Conservation (phyloP, 805 yeast species). For the Kodamaea sagamina region DNA sequence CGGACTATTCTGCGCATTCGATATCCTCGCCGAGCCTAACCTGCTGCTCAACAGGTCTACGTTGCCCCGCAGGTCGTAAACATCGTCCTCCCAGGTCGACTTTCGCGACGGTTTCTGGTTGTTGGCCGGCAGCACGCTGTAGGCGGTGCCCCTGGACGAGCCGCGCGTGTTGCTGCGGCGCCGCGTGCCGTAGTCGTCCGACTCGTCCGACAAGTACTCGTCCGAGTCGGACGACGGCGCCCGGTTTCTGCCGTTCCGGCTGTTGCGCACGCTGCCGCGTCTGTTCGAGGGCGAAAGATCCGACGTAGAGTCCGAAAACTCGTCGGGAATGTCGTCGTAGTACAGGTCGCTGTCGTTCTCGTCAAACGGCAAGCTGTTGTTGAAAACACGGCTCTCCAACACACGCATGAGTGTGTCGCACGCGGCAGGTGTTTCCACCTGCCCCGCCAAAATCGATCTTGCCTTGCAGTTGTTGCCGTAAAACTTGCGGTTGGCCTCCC, state of each 20-base stretch:
- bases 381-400: conserved; percentile 82
- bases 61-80: conserved; percentile 59
- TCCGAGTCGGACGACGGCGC: conserved; percentile 21
- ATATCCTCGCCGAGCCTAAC: conserved; percentile 35
- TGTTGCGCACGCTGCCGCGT: conserved; percentile 11
- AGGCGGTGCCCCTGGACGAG: conserved; percentile 10
- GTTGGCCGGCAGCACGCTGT: conserved; percentile 4
- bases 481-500: conserved; percentile 95
- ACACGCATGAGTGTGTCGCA: conserved; percentile 86
- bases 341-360: conserved; percentile 64
- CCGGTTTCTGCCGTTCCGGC: conserved; percentile 22
- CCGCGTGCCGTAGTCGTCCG: conserved; percentile 33
- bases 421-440: conserved; percentile 90
- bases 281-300: conserved; percentile 24
- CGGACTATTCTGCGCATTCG: conserved; percentile 25
- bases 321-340: conserved; percentile 71
- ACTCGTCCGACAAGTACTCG: conserved; percentile 33
- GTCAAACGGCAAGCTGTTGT: conserved; percentile 49
- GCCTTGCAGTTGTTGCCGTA: conserved; percentile 90
- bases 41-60: conserved; percentile 36
- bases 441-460: conserved; percentile 78
- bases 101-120: conserved; percentile 24
- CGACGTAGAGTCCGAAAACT: conserved; percentile 59
- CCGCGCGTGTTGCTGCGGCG: conserved; percentile 5
- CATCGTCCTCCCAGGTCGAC: conserved; percentile 82